These are phyloP conservation scores for Condylostoma magnum DNA, from an alignment of 169 alveolate genomes.

Conservation along the genomic window DNA sequence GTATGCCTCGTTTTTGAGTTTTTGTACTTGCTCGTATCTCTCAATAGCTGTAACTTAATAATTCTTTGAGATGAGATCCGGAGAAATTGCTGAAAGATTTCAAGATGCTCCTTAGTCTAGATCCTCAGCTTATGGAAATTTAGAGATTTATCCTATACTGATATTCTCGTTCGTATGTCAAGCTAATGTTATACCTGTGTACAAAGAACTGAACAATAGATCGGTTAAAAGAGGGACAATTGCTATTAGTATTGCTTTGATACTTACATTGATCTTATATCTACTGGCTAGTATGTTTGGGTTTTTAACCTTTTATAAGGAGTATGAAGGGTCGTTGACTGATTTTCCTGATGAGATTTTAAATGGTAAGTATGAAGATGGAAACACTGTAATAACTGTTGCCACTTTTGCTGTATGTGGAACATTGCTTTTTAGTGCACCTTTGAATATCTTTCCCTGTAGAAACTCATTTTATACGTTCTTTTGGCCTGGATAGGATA, in stretches of 20 bases:
- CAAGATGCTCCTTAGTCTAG: neutral
- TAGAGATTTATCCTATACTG: constrained; percentile 31
- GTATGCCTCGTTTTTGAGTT: neutral
- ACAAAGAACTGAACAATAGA: constrained; percentile 46
- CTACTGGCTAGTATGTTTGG: neutral
- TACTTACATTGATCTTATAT: neutral
- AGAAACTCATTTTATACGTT: constrained; percentile 2
- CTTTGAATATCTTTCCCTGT: constrained; percentile 11
- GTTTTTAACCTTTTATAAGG: constrained; percentile 18
- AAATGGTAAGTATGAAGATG: neutral
- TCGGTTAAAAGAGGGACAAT: constrained; percentile 21
- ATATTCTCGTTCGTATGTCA: constrained; percentile 53
- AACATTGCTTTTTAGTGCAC: constrained; percentile 15
- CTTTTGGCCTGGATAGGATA: neutral
- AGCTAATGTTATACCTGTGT: constrained; percentile 49
- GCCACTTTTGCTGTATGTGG: neutral
- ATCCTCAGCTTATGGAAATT: constrained; percentile 16
- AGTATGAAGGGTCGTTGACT: neutral
- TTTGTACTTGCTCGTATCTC: neutral
- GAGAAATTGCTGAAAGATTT: neutral
- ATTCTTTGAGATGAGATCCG: neutral
- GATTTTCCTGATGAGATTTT: constrained; percentile 1
- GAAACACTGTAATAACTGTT: neutral
- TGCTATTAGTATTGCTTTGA: constrained; percentile 28
- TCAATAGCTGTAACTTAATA: neutral